Evolutionary conservation across 164 flowering plant genomes (phyloP).

Genomic region (Chimonanthus praecox): DNA sequence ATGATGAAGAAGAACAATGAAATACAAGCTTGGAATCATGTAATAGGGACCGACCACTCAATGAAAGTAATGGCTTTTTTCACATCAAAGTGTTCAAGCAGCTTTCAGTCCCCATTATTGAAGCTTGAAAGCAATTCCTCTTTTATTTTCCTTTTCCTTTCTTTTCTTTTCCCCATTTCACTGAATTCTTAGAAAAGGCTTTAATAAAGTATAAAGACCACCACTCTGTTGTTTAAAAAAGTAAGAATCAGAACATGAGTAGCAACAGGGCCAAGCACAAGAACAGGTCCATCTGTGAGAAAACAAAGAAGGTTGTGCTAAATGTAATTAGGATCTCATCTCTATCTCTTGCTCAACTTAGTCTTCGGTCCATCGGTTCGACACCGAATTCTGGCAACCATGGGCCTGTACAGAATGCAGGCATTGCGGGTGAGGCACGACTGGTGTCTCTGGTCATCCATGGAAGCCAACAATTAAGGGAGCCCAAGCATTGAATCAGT

Average conservation of each 20-base stretch:
- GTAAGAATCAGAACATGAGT: not conserved
- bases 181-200: too few relatives aligned
- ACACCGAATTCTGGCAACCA: not conserved
- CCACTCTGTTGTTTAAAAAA: too few relatives aligned
- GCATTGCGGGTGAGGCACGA: not conserved
- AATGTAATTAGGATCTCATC: not conserved
- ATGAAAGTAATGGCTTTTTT: too few relatives aligned
- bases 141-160: too few relatives aligned
- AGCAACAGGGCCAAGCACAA: not conserved
- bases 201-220: too few relatives aligned
- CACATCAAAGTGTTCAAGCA: too few relatives aligned
- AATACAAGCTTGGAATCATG: too few relatives aligned
- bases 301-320: not conserved
- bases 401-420: not conserved
- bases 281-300: not conserved
- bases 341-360: not conserved
- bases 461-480: not conserved
- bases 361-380: not conserved
- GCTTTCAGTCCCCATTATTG: too few relatives aligned
- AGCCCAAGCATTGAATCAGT: not conserved
- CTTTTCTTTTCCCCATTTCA: too few relatives aligned
- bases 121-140: too few relatives aligned
- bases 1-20: too few relatives aligned
- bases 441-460: not conserved
- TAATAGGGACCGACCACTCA: too few relatives aligned